phyloP scores from a whole-genome alignment of 2,329 filamentous ascomycete genomes.

The Ceratocystis ficicola region DNA sequence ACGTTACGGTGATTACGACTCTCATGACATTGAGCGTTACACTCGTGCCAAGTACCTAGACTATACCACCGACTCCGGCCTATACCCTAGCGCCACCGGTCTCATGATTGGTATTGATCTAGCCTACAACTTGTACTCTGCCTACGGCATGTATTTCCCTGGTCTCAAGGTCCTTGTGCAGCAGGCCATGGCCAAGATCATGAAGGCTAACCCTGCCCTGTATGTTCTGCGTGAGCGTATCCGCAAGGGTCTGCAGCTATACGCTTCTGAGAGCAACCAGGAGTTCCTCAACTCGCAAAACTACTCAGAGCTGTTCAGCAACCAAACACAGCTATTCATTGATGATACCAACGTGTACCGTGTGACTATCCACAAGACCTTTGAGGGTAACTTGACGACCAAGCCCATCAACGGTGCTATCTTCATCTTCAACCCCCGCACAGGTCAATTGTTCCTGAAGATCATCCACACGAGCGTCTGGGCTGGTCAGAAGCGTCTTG shows the following conservation, averaged over 20 bases:
- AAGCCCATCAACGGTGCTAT: conserved; percentile 99
- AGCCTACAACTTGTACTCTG: conserved; percentile 96
- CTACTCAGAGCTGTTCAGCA: conserved; percentile 97
- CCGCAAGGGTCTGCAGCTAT: conserved; percentile 91
- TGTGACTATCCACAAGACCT: conserved; percentile 99
- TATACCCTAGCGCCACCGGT: conserved; percentile 92
- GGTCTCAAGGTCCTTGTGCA: conserved; percentile 90
- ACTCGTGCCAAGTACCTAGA: conserved; percentile 96
- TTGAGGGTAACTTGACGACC: conserved; percentile 96
- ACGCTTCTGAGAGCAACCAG: conserved; percentile 96
- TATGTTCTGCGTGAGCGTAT: conserved; percentile 97
- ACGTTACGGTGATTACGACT: conserved; percentile 95
- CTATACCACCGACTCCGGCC: conserved; percentile 97
- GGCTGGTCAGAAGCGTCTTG: conserved; percentile 97
- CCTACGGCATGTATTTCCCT: conserved; percentile 97
- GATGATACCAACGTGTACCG: conserved; percentile 99
- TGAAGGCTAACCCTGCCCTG: conserved; percentile 96
- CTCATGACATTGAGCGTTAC: conserved; percentile 96
- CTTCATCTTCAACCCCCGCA: conserved; percentile 99
- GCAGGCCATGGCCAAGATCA: conserved; percentile 98
- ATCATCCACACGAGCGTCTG: conserved; percentile 99
- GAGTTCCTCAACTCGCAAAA: conserved; percentile 99
- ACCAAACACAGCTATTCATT: conserved; percentile 97
- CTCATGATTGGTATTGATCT: conserved; percentile 97
- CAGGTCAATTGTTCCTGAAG: conserved; percentile 94